phyloP scores from a whole-genome alignment of 129 eudicot species.

The Kitagawia praeruptora region DNA sequence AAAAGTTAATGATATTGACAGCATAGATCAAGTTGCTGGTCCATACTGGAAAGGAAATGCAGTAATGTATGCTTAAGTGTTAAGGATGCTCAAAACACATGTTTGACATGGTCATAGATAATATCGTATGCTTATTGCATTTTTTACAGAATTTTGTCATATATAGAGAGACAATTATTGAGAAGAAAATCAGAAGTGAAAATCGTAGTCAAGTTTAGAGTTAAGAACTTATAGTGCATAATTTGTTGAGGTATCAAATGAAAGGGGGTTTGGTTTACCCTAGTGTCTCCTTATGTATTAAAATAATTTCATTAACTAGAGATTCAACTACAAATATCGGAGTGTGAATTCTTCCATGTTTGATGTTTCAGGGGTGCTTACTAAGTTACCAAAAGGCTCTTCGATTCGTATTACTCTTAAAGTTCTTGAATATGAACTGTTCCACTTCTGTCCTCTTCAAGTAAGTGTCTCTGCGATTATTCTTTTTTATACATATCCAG shows the following conservation, averaged over 20 bases:
- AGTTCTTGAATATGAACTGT: constrained; percentile 76
- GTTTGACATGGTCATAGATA: not conserved
- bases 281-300: not conserved
- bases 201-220: not conserved
- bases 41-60: constrained; percentile 65
- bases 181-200: not conserved
- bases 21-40: constrained; percentile 53
- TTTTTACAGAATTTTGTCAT: not conserved
- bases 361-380: constrained; percentile 45
- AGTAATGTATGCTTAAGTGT: constrained; percentile 37
- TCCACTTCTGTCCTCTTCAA: constrained; percentile 74
- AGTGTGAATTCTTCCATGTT: not conserved
- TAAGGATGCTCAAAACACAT: no score
- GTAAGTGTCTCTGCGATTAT: constrained; percentile 23
- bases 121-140: not conserved
- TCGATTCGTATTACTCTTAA: constrained; percentile 70
- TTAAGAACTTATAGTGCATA: not conserved
- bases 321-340: constrained; percentile 19
- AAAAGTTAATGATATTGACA: constrained; percentile 58
- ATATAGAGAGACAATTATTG: not conserved
- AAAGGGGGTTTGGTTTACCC: no score
- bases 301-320: not conserved
- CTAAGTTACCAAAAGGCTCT: constrained; percentile 61
- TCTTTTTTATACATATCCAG: no score
- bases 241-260: no score